A percentile compares a stretch with the other conserved stretches of the same genome.
These are phyloP conservation scores for Chytriomyces confervae DNA, from an alignment of 192 early-diverging fungal species.

Conservation along the genomic window DNA sequence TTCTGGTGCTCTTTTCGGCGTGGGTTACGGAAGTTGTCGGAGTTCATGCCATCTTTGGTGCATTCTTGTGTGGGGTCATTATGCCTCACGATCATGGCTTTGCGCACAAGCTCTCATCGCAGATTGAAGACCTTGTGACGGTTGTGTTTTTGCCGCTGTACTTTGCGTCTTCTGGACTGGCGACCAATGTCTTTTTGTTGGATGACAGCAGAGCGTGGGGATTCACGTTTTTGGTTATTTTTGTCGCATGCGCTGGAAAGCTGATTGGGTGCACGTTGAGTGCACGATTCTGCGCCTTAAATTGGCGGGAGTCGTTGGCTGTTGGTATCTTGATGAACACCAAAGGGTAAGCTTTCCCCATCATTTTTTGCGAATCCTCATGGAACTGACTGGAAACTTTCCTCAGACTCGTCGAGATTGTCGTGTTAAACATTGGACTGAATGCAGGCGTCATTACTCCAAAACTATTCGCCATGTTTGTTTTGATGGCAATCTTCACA, in stretches of 20 bases:
- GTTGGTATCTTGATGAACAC: constrained; percentile 95
- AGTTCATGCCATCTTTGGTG: constrained; percentile 91
- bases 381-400: constrained; percentile 50
- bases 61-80: constrained; percentile 82
- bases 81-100: constrained; percentile 86
- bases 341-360: constrained; percentile 73
- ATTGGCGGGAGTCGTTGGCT: constrained; percentile 83
- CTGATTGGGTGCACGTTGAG: constrained; percentile 70
- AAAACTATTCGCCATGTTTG: constrained; percentile 68
- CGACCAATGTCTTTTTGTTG: constrained; percentile 77
- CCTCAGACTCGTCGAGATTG: constrained; percentile 86
- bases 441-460: constrained; percentile 78
- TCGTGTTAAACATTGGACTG: constrained; percentile 91
- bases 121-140: constrained; percentile 85
- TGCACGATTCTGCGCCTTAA: constrained; percentile 63
- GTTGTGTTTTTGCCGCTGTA: constrained; percentile 85
- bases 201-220: constrained; percentile 75
- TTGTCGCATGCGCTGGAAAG: constrained; percentile 82
- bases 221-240: constrained; percentile 72
- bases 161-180: constrained; percentile 87
- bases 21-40: constrained; percentile 55
- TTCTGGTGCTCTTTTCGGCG: constrained; percentile 69
- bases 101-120: constrained; percentile 81
- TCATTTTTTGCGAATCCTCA: constrained; percentile 77
- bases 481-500: constrained; percentile 81